Conservation (phyloP, 345 rosid genomes). For the Turnera subulata region DNA sequence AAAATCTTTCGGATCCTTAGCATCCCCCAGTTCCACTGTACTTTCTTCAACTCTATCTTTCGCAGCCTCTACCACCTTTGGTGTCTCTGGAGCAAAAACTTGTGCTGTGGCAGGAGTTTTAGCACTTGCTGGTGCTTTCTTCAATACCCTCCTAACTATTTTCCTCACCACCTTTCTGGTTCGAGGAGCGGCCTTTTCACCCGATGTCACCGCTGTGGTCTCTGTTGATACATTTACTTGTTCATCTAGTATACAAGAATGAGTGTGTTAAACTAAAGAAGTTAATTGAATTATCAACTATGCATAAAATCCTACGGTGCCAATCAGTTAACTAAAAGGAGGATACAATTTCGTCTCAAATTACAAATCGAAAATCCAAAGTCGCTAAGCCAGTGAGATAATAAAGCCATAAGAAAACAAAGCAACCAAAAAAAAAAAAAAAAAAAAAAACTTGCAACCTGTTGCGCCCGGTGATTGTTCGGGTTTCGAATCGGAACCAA, state of each 20-base stretch:
- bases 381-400: too few species aligned
- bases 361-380: too few species aligned
- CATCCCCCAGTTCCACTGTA: slow-evolving; percentile 2
- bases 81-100: slow-evolving; percentile 11
- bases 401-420: too few species aligned
- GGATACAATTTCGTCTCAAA: too few species aligned
- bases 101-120: slow-evolving; percentile 24
- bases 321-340: too few species aligned
- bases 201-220: slow-evolving; percentile 13
- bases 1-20: neutral
- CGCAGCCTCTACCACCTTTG: slow-evolving; percentile 16
- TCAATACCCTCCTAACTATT: slow-evolving; percentile 24
- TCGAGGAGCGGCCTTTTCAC: slow-evolving; percentile 18
- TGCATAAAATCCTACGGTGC: neutral
- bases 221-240: slow-evolving; percentile 19
- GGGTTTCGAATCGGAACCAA: slow-evolving; percentile 16
- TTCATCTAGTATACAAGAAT: slow-evolving; percentile 9
- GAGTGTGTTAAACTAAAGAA: neutral
- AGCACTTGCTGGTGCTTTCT: slow-evolving; percentile 25
- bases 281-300: neutral
- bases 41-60: slow-evolving; percentile 20
- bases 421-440: too few species aligned
- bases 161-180: slow-evolving; percentile 23
- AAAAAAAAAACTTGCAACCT: neutral
- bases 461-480: slow-evolving; percentile 32